Conservation (phyloP, 768 basidiomycete species). For the Auricularia cornea region DNA sequence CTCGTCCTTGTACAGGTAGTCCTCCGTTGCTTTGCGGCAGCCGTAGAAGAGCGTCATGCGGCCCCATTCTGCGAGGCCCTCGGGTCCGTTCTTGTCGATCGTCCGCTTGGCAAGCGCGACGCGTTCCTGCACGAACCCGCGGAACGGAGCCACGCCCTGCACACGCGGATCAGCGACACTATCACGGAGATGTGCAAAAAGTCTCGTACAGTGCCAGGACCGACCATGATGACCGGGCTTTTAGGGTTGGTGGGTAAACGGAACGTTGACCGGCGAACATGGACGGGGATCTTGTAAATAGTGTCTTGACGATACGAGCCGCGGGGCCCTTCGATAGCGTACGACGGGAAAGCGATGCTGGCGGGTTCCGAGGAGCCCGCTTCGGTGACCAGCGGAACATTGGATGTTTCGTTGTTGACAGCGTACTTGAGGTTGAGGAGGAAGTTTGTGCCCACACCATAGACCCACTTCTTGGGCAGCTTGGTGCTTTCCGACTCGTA, state of each 20-base stretch:
- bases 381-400: constrained; percentile 33
- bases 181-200: constrained; percentile 12
- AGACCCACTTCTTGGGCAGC: constrained; percentile 58
- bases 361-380: constrained; percentile 28
- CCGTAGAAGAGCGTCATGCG: constrained; percentile 93
- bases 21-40: constrained; percentile 80
- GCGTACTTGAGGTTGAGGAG: constrained; percentile 85
- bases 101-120: constrained; percentile 92
- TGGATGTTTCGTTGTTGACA: constrained; percentile 42
- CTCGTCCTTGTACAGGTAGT: constrained; percentile 92
- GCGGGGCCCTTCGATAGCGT: constrained; percentile 86
- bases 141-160: constrained; percentile 98
- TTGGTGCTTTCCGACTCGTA: constrained; percentile 62
- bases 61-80: constrained; percentile 94
- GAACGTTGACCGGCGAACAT: constrained; percentile 95
- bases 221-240: constrained; percentile 98
- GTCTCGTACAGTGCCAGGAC: constrained; percentile 95
- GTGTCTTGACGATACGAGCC: constrained; percentile 67
- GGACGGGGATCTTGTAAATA: constrained; percentile 80
- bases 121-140: constrained; percentile 97
- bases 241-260: constrained; percentile 95
- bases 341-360: constrained; percentile 48
- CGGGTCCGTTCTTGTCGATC: constrained; percentile 89
- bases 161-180: constrained; percentile 1
- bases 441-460: constrained; percentile 93